Evolutionary conservation across 1,284 basidiomycete species (phyloP), one percentile per base, ranked within the genome.

Genomic region (Austroboletus novae-zelandiae): DNA sequence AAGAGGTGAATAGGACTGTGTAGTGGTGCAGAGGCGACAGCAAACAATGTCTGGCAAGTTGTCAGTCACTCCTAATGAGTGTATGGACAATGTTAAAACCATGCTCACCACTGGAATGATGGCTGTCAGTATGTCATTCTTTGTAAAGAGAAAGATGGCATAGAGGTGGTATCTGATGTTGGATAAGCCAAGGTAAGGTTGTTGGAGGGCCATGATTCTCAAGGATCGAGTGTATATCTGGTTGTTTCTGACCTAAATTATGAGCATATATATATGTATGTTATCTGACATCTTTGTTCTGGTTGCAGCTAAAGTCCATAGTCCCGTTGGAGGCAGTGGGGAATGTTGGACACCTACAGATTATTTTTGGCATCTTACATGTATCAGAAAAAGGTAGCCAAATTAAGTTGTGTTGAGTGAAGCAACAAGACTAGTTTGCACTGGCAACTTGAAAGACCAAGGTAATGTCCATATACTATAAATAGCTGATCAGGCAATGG

Each of bases 71-170:
- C 35, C 35, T 8, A 36, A 8, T 23, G 7, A 31, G 32, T 15
- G 3, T 11, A 11, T 7, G 0, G 8, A 29, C n/a, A 8, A 23
- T 23, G 20, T 8, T 25, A 23, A 15, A 0, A 23, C 11, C 3
- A 39, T 41, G 48, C 72, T 43, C 50, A 76, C 75, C 30, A 71
- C 64, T 1, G 75, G 74, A 40, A 74, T 58, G 14, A 76, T 43
- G 8, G 64, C 68, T 0, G 72, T 73, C 47, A 69, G 65, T 45
- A 76, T 58, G 50, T 77, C 74, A 7, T 71, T 65, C 52, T 71
- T 68, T 1, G 69, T 74, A 56, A 77, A 77, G 17, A 76, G 65
- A 42, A 67, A 71, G 17, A 71, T 47, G 2, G 71, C 74, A 13
- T 60, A 53, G 13, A 62, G 36, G 23, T 69, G 59, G 36, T 59